phyloP scores from a whole-genome alignment of 2,329 filamentous ascomycete genomes.

The Aulographum hederae region DNA sequence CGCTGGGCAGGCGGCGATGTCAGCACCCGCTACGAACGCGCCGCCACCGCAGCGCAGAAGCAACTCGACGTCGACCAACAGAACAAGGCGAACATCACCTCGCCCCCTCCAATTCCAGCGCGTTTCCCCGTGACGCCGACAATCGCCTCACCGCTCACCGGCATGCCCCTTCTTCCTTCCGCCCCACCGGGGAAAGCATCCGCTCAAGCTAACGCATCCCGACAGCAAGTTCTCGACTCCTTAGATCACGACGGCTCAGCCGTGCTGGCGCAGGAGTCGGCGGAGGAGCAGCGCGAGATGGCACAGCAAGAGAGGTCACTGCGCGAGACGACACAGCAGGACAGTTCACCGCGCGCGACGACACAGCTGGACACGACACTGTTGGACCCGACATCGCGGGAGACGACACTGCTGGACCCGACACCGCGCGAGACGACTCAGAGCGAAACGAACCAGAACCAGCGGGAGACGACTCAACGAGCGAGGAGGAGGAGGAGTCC shows the following conservation, averaged over 20 bases:
- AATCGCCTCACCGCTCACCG: constrained; percentile 1
- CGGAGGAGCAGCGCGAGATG: constrained; percentile 18
- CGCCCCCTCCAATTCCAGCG: constrained; percentile 4
- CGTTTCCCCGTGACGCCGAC: constrained; percentile 11
- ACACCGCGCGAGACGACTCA: constrained; percentile 5
- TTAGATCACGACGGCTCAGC: constrained; percentile 15
- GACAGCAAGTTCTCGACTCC: constrained; percentile 23
- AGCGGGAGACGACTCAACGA: constrained; percentile 5
- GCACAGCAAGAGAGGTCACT: too few relatives aligned
- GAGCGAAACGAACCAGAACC: too few relatives aligned
- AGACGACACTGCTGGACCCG: too few relatives aligned
- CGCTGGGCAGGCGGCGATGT: constrained; percentile 56
- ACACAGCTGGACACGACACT: too few relatives aligned
- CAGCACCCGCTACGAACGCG: constrained; percentile 38
- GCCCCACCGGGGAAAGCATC: constrained; percentile 18
- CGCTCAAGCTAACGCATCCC: constrained; percentile 19
- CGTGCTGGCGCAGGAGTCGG: constrained; percentile 19
- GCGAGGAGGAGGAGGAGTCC: constrained; percentile 8
- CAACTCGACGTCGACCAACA: constrained; percentile 18
- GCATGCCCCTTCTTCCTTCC: constrained; percentile 5
- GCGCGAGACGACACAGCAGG: too few relatives aligned
- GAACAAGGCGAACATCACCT: constrained; percentile 7
- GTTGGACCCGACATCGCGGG: too few relatives aligned
- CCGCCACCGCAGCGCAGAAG: constrained; percentile 35
- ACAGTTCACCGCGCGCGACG: too few relatives aligned